These are phyloP conservation scores for Bruguiera sexangula DNA, from an alignment of 345 rosid genomes.

Conservation along the genomic window DNA sequence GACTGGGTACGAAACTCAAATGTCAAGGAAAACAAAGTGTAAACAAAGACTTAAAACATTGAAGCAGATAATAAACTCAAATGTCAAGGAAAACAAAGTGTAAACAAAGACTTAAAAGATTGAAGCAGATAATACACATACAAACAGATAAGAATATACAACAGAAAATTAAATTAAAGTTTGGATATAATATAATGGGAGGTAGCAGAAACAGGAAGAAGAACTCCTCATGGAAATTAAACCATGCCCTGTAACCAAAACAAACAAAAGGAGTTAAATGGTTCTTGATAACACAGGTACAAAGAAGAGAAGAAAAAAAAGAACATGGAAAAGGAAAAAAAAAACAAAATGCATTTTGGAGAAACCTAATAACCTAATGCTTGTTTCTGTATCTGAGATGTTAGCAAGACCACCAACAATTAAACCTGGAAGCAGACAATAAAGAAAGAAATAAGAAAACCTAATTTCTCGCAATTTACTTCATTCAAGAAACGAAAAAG, in stretches of 20 bases:
- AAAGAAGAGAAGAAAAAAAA: background rate
- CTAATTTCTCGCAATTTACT: too few relatives aligned
- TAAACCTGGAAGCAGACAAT: conserved; percentile 43
- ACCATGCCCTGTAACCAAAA: conserved; percentile 68
- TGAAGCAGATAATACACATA: background rate
- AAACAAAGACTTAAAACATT: conserved; percentile 6
- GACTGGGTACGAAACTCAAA: conserved; percentile 60
- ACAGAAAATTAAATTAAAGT: conserved; percentile 1
- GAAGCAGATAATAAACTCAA: background rate
- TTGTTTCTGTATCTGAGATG: conserved; percentile 81
- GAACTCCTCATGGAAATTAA: conserved; percentile 96
- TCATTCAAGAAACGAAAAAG: too few relatives aligned
- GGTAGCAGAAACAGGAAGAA: conserved; percentile 93
- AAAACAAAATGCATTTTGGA: background rate
- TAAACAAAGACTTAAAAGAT: conserved; percentile 5
- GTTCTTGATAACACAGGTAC: background rate
- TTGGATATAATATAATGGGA: conserved; percentile 96
- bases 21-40: conserved; percentile 50
- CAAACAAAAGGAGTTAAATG: background rate
- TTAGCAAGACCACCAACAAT: conserved; percentile 93
- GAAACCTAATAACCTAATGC: conserved; percentile 51
- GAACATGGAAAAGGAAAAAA: conserved; percentile 4
- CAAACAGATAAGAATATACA: conserved; percentile 2
- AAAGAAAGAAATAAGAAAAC: background rate
- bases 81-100: conserved; percentile 49